Percentiles rank a stretch among this genome's conserved stretches.
Evolutionary conservation across 768 basidiomycete species (phyloP).

Genomic region (Trametes cinnabarina): DNA sequence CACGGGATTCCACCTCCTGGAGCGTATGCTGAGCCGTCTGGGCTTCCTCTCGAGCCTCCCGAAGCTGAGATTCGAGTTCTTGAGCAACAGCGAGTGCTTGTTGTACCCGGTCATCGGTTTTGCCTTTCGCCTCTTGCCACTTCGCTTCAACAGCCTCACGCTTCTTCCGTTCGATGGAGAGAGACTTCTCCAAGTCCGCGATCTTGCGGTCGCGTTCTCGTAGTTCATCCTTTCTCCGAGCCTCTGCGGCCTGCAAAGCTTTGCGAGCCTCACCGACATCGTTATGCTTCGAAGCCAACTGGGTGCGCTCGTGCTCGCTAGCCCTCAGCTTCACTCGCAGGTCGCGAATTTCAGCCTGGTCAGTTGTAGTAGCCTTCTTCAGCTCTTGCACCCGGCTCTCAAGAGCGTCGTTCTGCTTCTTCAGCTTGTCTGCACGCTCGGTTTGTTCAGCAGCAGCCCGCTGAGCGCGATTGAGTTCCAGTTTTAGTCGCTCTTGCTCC

Average conservation of each 20-base stretch:
- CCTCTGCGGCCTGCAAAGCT: conserved; percentile 47
- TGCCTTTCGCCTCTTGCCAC: conserved; percentile 42
- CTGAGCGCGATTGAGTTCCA: conserved; percentile 51
- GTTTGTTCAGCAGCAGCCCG: conserved; percentile 47
- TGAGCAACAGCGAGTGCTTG: conserved; percentile 35
- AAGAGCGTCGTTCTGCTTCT: conserved; percentile 56
- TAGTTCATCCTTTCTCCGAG: conserved; percentile 52
- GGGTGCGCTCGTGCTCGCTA: conserved; percentile 55
- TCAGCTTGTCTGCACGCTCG: conserved; percentile 58
- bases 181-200: conserved; percentile 52
- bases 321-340: conserved; percentile 55
- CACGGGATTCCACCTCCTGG: conserved; percentile 30
- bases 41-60: conserved; percentile 37
- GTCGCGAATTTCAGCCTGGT: conserved; percentile 64
- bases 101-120: conserved; percentile 40
- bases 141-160: conserved; percentile 46
- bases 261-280: conserved; percentile 53
- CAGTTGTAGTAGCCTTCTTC: conserved; percentile 45
- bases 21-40: conserved; percentile 35
- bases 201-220: conserved; percentile 53
- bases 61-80: conserved; percentile 38
- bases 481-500: conserved; percentile 58
- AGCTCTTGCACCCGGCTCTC: conserved; percentile 63
- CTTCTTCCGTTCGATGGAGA: conserved; percentile 49
- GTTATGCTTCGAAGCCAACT: conserved; percentile 49